Evolutionary conservation across 352 stramenopile genomes (phyloP).

Genomic region (Peronospora farinosa): DNA sequence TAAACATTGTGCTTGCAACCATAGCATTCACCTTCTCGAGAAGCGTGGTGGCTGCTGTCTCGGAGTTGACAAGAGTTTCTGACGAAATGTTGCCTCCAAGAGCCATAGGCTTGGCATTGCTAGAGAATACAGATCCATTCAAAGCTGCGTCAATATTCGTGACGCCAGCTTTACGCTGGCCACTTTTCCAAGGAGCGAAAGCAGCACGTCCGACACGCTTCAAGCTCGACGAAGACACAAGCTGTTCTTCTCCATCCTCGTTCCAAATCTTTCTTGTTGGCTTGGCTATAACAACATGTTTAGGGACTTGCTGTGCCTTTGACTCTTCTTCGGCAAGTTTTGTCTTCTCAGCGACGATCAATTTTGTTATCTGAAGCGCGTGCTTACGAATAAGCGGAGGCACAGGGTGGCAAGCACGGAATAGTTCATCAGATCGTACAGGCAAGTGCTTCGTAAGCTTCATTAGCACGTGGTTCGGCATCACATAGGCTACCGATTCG

Average conservation of each 20-base stretch:
- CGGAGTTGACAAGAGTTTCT: conserved; percentile 1
- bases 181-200: conserved; percentile 52
- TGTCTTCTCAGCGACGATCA: conserved; percentile 53
- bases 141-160: conserved; percentile 6
- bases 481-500: conserved; percentile 71
- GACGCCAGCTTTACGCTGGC: conserved; percentile 47
- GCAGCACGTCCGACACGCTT: conserved; percentile 40
- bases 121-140: conserved; percentile 10
- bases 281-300: conserved; percentile 3
- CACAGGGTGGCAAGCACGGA: conserved; percentile 70
- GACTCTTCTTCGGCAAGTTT: conserved; percentile 34
- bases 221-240: conserved; percentile 13
- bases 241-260: conserved; percentile 27
- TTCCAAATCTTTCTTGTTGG: conserved; percentile 34
- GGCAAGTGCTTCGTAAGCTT: conserved; percentile 73
- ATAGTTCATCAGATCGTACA: conserved; percentile 61
- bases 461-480: conserved; percentile 82
- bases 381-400: conserved; percentile 73
- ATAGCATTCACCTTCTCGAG: conserved; percentile 57
- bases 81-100: conserved; percentile 13
- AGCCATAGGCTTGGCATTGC: conserved; percentile 13
- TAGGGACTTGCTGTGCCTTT: conserved; percentile 11
- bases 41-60: conserved; percentile 15
- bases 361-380: conserved; percentile 56
- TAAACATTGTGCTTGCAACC: conserved; percentile 50